These are phyloP conservation scores for Cystobasidiaceae sp. DNA, from an alignment of 1,284 basidiomycete genomes.

Conservation along the genomic window DNA sequence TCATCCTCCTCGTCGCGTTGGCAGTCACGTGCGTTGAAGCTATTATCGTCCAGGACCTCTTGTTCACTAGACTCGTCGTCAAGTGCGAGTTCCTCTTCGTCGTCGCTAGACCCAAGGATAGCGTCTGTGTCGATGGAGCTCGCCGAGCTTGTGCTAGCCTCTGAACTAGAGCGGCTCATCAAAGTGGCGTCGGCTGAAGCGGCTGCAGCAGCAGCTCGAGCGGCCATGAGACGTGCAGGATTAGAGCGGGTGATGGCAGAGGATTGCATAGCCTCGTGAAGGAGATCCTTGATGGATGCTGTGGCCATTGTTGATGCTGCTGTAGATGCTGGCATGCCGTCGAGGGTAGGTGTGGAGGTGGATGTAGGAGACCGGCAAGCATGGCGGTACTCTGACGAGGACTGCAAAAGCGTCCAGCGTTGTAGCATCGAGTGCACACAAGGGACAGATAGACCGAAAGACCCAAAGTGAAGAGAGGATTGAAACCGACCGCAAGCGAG, in stretches of 20 bases:
- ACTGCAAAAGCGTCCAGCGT: too few species aligned
- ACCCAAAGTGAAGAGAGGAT: too few species aligned
- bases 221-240: background rate
- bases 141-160: slow-evolving; percentile 1
- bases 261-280: slow-evolving; percentile 4
- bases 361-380: too few species aligned
- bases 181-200: background rate
- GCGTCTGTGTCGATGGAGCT: background rate
- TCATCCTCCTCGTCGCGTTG: too few species aligned
- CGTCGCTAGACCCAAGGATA: too few species aligned
- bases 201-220: background rate
- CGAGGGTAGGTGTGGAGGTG: too few species aligned
- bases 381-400: too few species aligned
- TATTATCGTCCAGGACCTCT: background rate
- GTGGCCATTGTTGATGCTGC: background rate
- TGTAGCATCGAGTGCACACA: too few species aligned
- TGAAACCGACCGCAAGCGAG: too few species aligned
- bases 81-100: background rate
- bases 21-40: too few species aligned
- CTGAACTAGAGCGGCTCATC: slow-evolving; percentile 2
- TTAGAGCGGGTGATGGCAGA: background rate
- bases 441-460: too few species aligned
- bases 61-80: background rate
- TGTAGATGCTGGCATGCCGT: background rate
- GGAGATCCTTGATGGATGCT: background rate